Base-by-base conservation (phyloP, 805 yeast genomes). In the Kodamaea leandrae region DNA sequence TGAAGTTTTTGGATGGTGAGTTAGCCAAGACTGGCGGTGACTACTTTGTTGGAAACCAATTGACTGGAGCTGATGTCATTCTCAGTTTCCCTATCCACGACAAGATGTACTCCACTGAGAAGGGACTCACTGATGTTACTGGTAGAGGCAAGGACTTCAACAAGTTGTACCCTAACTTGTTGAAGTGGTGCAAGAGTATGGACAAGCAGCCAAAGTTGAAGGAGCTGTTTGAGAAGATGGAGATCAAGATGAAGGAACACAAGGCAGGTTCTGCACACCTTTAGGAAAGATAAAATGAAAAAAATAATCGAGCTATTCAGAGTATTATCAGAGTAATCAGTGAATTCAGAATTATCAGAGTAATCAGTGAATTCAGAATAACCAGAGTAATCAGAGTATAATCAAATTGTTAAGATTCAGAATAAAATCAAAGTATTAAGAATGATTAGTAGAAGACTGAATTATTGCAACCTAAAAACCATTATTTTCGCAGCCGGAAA, bases 51-150 rank as follows among this genome's bases (percentile, higher is more conserved):
- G 79, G 74, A 9, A 63, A 68, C 25, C 64, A 66, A 45, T 55
- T 78, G 15, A 66, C 78, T 18, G 82, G 62, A 3, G 83, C 82
- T 6, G 83, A 78, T 48, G 71, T 83, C 41, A 68, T 80, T 40
- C 57, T 79, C 48, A 55, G 65, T 0, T 80, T 71, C 60, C 81
- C 82, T 0, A 51, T 47, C 32, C 57, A 55, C 39, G 70, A 64
- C n/a, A 17, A 17, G 21, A 15, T 30, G 19, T 30, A 30, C 33
- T 13, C 10, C 13, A 15, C 16, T 5, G 21, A 12, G 6, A 30
- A 15, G n/a, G 33, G 33, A 12, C 33, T 30, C 21, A 12, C 17
- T 30, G 33, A 30, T 12, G 16, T 30, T 6, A 16, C 21, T 9
- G 33, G 33, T 14, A 13, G 21, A 13, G 13, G 13, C 20, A 13